Base-by-base conservation (phyloP, 148 eudicot species). In the Heliamphora exappendiculata region DNA sequence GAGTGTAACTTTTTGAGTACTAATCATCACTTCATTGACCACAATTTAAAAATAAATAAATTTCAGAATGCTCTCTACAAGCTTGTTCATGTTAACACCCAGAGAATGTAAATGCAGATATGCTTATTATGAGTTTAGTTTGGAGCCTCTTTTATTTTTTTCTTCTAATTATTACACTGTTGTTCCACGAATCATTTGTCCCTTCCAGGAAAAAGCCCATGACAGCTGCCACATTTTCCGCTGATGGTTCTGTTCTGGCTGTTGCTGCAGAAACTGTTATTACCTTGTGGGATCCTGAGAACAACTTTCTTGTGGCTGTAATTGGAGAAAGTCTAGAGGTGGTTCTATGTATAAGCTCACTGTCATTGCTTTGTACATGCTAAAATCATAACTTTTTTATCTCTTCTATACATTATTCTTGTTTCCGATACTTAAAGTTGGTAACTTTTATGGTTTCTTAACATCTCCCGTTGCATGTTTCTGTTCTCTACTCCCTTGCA, bases 251-350 rank as follows among this genome's bases (percentile, higher is more conserved):
- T 78, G 87, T 91, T 75, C 82, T 95, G 75, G 98, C 96, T 81
- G 94, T 95, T 81, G 97, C 98, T 81, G 98, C 96, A 65, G 97
- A 91, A 81, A 87, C 85, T 70, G 82, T 91, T 62, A 89, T 95
- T 69, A 95, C 98, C 26, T 77, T 95, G 77, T 95, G 98, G 98
- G 96, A 95, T 77, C 97, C 97, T 42, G 87, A 89, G 29, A 87
- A 81, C 82, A 95, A 95, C 67, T 78, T 80, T 83, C 93, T 95
- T 72, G 89, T 95, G 83, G 91, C 96, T 78, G 93, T 91, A 34
- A 80, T 95, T 58, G 97, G 92, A 76, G 88, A 89, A 68, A 81
- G 82, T 68, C 74, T 74, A 45, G 92, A 81, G 98, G 98, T 95
- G 74, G 78, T 67, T 74, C 49, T 75, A 58, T 45, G 31, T 74